Evolutionary conservation across 164 flowering plant species (phyloP), one percentile per base, ranked within the genome.

Genomic region (Piper longum): DNA sequence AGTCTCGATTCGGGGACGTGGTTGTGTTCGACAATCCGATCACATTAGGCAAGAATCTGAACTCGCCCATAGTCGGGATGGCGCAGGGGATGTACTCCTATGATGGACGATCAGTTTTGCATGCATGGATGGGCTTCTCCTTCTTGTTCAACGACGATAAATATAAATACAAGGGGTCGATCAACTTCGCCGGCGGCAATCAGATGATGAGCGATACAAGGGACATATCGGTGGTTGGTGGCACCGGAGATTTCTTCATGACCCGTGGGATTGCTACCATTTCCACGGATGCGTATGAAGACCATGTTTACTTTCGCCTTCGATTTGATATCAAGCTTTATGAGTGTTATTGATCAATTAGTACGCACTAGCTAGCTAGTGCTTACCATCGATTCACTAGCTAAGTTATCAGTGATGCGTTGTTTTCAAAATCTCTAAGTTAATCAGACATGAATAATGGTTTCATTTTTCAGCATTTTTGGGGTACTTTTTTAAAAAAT

Each of bases 221-320:
- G 57, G 57, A 55, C 13, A 7, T 55, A 7, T 55, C 57, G 5
- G 57, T 55, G 57, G 57, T 55, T 55, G 57, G 57, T 7, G 57
- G 57, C 57, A 55, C 57, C 16, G 57, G 57, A 55, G 57, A 55
- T 55, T 55, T 55, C 16, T 55, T 55, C 57, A 55, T 55, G 57
- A 18, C 57, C 57, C n/a, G 57, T 5, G 57, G 57, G 6, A 55
- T 55, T 18, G 57, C 57, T 5, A 55, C 13, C n/a, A 16, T 55
- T 16, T 16, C n/a, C 9, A 7, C 57, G 6, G 57, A 55, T 55
- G 26, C 57, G 2, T 8, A 2, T 18, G 57, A 16, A 55, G 26
- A 55, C 16, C n/a, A 55, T 18, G 26, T 16, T 16, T 55, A 55
- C 57, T 55, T 55, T 55, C 57, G 57, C 57, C 57, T 55, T 18